Percentiles rank a stretch among this genome's conserved stretches.
These are phyloP conservation scores for Candida maesae DNA, from an alignment of 805 yeast species.

Conservation along the genomic window DNA sequence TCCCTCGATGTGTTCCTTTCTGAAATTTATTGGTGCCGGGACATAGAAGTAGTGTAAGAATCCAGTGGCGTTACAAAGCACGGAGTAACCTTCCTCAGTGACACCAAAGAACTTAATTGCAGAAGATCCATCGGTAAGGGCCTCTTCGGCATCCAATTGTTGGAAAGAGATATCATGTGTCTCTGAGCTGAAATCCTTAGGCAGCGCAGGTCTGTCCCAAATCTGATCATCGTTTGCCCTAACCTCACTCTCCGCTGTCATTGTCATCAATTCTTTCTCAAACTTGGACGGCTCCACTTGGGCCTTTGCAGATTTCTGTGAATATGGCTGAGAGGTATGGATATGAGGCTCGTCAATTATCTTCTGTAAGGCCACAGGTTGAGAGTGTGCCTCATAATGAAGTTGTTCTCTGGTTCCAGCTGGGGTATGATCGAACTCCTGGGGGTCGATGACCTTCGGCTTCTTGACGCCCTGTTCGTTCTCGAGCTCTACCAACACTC, in stretches of 20 bases:
- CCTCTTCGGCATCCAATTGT: constrained; percentile 93
- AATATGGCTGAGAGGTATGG: constrained; percentile 30
- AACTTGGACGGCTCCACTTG: constrained; percentile 42
- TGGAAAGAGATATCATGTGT: constrained; percentile 66
- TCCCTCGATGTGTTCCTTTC: constrained; percentile 46
- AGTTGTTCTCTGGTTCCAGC: constrained; percentile 22
- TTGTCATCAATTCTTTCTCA: constrained; percentile 46
- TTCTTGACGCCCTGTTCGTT: constrained; percentile 12
- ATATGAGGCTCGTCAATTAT: constrained; percentile 13
- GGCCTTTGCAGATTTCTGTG: constrained; percentile 26
- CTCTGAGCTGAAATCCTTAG: constrained; percentile 44
- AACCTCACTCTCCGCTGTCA: constrained; percentile 36
- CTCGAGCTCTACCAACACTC: constrained; percentile 4
- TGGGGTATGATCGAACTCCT: constrained; percentile 13
- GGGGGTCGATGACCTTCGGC: constrained; percentile 14
- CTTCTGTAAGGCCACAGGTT: constrained; percentile 23
- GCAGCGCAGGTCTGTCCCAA: constrained; percentile 59
- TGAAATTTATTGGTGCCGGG: constrained; percentile 82
- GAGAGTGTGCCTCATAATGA: constrained; percentile 26
- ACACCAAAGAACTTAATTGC: constrained; percentile 89
- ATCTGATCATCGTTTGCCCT: constrained; percentile 29
- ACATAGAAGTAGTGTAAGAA: constrained; percentile 88
- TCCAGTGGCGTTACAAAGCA: constrained; percentile 85
- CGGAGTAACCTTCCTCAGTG: constrained; percentile 81
- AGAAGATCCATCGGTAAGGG: constrained; percentile 50